These are phyloP conservation scores for Aphanomyces stellatus DNA, from an alignment of 352 stramenopile species.

Conservation along the genomic window DNA sequence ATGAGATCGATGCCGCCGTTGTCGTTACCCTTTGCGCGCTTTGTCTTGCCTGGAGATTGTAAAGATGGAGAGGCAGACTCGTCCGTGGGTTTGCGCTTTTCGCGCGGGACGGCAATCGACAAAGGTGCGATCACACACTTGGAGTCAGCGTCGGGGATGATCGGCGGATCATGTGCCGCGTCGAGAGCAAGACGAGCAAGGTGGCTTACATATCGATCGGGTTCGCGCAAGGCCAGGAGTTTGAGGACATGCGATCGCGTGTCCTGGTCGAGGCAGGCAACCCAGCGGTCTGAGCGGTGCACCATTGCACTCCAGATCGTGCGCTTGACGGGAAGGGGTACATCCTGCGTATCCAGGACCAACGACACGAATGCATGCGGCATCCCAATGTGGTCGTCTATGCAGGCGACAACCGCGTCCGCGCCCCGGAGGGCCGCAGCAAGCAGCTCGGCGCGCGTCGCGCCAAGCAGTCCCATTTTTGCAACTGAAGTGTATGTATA, in stretches of 20 bases:
- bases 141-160: neutral
- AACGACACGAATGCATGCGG: neutral
- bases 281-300: neutral
- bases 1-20: neutral
- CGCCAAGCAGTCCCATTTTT: neutral
- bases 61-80: neutral
- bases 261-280: neutral
- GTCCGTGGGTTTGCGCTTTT: too few species aligned
- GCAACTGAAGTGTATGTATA: neutral
- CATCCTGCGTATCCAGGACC: neutral
- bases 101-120: too few species aligned
- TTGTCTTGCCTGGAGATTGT: neutral
- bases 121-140: neutral
- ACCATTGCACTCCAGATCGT: neutral
- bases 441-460: neutral
- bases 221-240: neutral
- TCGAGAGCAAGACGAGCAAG: neutral
- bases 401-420: neutral
- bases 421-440: neutral
- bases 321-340: neutral
- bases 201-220: neutral
- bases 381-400: slow-evolving; percentile 5
- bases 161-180: neutral
- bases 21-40: neutral
- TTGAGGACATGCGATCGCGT: neutral